phyloP scores from a whole-genome alignment of 2,329 filamentous ascomycete genomes.

The Cytospora mali region DNA sequence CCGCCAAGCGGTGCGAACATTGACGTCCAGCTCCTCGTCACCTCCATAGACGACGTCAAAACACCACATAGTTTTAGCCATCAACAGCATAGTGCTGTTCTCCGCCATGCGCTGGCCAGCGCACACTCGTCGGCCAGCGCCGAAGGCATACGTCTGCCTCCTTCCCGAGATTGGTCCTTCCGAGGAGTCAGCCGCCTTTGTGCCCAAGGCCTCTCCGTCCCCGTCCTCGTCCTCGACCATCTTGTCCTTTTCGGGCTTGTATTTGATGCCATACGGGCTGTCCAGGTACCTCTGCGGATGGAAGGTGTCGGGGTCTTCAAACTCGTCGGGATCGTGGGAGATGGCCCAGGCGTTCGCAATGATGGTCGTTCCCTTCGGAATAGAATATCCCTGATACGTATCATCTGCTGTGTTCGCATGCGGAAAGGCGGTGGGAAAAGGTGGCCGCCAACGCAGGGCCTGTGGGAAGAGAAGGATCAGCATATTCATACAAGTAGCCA shows the following conservation, averaged over 20 bases:
- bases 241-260: conserved; percentile 1
- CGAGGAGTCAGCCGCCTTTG: neutral
- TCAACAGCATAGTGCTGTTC: conserved; percentile 16
- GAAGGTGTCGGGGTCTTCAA: conserved; percentile 28
- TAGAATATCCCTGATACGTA: conserved; percentile 23
- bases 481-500: too few relatives aligned
- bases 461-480: neutral
- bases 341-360: conserved; percentile 29
- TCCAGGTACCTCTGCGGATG: conserved; percentile 28
- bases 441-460: conserved; percentile 30
- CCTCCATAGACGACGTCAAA: conserved; percentile 17
- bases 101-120: conserved; percentile 20
- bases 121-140: conserved; percentile 21
- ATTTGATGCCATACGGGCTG: conserved; percentile 23
- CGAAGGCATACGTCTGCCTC: conserved; percentile 21
- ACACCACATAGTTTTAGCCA: conserved; percentile 26
- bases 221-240: neutral
- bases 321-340: conserved; percentile 26
- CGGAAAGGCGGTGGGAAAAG: conserved; percentile 25
- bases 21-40: conserved; percentile 7
- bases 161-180: conserved; percentile 4
- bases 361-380: conserved; percentile 28
- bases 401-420: conserved; percentile 30
- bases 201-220: neutral
- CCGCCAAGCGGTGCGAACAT: conserved; percentile 8